Evolutionary conservation across 768 basidiomycete species (phyloP).

Genomic region (Boletus fagicola): DNA sequence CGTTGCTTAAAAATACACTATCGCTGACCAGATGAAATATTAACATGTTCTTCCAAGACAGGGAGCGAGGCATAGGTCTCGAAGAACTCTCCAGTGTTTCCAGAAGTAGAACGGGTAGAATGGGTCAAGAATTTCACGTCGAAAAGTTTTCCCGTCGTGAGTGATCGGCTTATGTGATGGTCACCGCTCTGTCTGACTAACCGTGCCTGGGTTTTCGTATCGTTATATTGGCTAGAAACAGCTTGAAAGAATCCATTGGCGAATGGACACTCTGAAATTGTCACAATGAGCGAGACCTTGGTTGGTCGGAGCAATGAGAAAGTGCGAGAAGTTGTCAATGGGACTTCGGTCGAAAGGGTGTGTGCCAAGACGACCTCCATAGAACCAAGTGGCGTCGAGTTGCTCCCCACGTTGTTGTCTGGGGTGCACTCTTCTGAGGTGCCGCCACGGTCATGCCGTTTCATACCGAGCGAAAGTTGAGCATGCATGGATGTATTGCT

Average conservation of each 20-base stretch:
- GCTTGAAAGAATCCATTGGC: conserved; percentile 15
- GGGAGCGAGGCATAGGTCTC: conserved; percentile 18
- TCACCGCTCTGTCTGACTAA: conserved; percentile 8
- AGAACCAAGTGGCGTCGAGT: neutral
- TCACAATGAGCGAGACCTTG: conserved; percentile 14
- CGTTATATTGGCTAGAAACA: neutral
- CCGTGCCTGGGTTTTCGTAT: neutral
- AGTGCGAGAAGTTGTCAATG: neutral
- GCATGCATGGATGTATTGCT: conserved; percentile 12
- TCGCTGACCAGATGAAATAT: conserved; percentile 11
- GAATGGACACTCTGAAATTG: conserved; percentile 17
- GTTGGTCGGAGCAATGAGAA: neutral
- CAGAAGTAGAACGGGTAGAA: conserved; percentile 1
- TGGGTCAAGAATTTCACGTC: conserved; percentile 22
- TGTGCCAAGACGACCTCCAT: conserved; percentile 6
- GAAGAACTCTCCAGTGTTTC: neutral
- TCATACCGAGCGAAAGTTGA: conserved; percentile 1
- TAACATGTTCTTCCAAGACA: conserved; percentile 10
- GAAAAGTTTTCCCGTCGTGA: conserved; percentile 18
- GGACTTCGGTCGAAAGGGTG: neutral
- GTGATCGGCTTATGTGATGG: conserved; percentile 10
- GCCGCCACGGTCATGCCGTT: neutral
- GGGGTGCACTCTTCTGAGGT: neutral
- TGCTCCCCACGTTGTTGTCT: neutral
- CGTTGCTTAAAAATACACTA: neutral